Evolutionary conservation across 768 basidiomycete genomes (phyloP).

Genomic region (Tubosaeta brunneosetosa): DNA sequence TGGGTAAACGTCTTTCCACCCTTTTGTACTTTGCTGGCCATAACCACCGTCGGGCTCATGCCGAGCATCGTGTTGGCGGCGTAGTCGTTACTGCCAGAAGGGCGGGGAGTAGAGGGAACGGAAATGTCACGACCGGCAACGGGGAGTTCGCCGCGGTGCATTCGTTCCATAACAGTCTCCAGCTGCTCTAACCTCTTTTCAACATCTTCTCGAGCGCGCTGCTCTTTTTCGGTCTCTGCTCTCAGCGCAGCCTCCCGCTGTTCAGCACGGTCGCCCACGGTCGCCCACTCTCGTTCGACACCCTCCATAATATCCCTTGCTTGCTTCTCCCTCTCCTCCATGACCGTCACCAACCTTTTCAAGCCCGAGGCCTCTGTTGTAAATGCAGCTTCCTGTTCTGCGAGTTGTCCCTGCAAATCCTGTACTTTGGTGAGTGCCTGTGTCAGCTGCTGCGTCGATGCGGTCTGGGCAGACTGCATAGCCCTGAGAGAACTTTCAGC

Average conservation of each 20-base stretch:
- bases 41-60: slow-evolving; percentile 82
- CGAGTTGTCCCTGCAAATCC: slow-evolving; percentile 70
- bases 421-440: slow-evolving; percentile 74
- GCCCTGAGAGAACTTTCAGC: slow-evolving; percentile 66
- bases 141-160: slow-evolving; percentile 70
- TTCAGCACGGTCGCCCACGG: slow-evolving; percentile 64
- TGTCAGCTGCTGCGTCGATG: slow-evolving; percentile 70
- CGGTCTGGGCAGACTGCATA: slow-evolving; percentile 64
- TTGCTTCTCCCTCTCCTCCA: slow-evolving; percentile 86
- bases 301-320: slow-evolving; percentile 76
- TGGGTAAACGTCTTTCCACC: slow-evolving; percentile 90
- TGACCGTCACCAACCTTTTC: slow-evolving; percentile 70
- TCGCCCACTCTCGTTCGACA: slow-evolving; percentile 80
- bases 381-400: slow-evolving; percentile 82
- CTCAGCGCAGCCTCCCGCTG: slow-evolving; percentile 59
- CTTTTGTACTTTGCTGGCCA: slow-evolving; percentile 77
- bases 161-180: slow-evolving; percentile 64
- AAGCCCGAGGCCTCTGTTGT: slow-evolving; percentile 70
- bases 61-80: slow-evolving; percentile 56
- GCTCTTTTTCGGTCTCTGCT: slow-evolving; percentile 72
- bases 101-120: slow-evolving; percentile 39
- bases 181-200: slow-evolving; percentile 71
- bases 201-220: slow-evolving; percentile 58
- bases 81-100: slow-evolving; percentile 36
- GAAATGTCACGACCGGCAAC: slow-evolving; percentile 42